Percentiles rank a stretch among this genome's conserved stretches.
Conservation (phyloP, 2,329 filamentous ascomycete species). For the Teratosphaeria epicoccoides region DNA sequence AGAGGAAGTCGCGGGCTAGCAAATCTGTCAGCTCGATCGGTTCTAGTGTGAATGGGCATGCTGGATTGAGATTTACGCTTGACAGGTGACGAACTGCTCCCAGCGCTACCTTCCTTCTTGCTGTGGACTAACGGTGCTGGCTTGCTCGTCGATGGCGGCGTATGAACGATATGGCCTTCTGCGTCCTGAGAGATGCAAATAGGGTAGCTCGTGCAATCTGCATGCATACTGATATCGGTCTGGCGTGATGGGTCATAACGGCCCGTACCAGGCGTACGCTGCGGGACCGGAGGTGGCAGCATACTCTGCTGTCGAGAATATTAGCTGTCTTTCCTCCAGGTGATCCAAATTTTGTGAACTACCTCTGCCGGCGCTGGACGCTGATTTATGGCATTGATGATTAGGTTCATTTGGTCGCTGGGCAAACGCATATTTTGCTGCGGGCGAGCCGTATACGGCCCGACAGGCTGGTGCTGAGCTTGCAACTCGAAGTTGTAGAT, state of each 20-base stretch:
- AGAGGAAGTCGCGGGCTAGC: conserved; percentile 21
- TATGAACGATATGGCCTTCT: conserved; percentile 16
- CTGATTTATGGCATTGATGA: conserved; percentile 14
- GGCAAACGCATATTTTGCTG: conserved; percentile 13
- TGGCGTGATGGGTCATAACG: conserved; percentile 12
- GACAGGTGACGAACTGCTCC: conserved; percentile 6
- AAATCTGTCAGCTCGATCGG: conserved; percentile 3
- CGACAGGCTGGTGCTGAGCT: neutral
- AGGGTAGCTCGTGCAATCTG: conserved; percentile 20
- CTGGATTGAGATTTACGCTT: conserved; percentile 6
- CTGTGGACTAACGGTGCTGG: conserved; percentile 15
- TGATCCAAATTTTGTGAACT: too few relatives aligned
- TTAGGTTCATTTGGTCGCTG: conserved; percentile 20
- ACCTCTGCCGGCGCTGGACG: neutral
- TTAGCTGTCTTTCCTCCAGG: too few relatives aligned
- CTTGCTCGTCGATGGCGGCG: conserved; percentile 4
- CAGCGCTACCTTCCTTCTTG: conserved; percentile 15
- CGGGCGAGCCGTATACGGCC: neutral
- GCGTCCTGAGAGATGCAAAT: conserved; percentile 20
- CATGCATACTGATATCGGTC: conserved; percentile 28
- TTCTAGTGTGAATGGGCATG: neutral
- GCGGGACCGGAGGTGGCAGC: conserved; percentile 19
- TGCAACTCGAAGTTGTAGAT: conserved; percentile 1
- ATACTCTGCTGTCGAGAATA: conserved; percentile 5
- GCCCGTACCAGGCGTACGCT: conserved; percentile 2